Conservation (phyloP, 176 grass and related monocot genomes). For the Puccinellia tenuiflora region DNA sequence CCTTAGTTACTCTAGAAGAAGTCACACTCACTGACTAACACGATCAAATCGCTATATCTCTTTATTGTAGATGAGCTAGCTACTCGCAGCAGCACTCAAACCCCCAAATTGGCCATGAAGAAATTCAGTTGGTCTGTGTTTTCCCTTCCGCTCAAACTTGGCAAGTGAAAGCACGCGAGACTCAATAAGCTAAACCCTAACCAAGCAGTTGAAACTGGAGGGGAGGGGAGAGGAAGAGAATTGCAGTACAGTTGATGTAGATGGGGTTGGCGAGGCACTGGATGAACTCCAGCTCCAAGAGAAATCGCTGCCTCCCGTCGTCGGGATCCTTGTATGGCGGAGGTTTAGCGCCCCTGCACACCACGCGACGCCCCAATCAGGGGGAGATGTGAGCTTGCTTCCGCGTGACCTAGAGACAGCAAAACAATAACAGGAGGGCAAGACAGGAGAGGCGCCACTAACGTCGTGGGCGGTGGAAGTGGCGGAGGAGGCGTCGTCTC, state of each 20-base stretch:
- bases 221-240: neutral
- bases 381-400: neutral
- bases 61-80: neutral
- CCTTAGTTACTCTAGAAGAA: neutral
- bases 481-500: neutral
- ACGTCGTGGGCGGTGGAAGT: neutral
- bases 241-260: slow-evolving; percentile 83
- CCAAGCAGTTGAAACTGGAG: neutral
- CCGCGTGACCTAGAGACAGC: neutral
- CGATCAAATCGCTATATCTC: neutral
- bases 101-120: neutral
- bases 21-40: neutral
- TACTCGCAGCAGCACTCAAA: neutral
- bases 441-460: neutral
- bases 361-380: neutral
- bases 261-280: slow-evolving; percentile 95
- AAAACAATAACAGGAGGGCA: neutral
- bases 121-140: neutral
- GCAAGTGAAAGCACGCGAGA: neutral
- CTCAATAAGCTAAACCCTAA: slow-evolving; percentile 1
- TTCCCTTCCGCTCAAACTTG: neutral
- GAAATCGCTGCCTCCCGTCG: slow-evolving; percentile 66
- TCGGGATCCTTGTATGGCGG: slow-evolving; percentile 71
- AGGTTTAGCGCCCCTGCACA: slow-evolving; percentile 3
- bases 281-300: slow-evolving; percentile 86